phyloP scores from a whole-genome alignment of 352 stramenopile species.

The Phytophthora europaea region DNA sequence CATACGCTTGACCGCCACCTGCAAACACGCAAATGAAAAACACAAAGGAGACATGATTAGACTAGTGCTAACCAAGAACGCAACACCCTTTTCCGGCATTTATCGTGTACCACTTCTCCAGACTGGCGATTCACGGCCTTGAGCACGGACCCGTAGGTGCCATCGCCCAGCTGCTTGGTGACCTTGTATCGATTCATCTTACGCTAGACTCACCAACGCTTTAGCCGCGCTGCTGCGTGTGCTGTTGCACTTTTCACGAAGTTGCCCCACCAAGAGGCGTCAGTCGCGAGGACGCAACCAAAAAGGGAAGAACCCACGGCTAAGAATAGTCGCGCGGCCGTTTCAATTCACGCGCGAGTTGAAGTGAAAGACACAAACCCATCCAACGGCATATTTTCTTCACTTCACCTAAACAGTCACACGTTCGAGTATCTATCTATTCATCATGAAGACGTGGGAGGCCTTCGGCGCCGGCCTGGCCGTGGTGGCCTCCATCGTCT shows the following conservation, averaged over 20 bases:
- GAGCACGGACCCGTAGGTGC: constrained; percentile 96
- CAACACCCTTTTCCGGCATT: no score
- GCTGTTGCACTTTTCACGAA: constrained; percentile 33
- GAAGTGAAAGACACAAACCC: constrained; percentile 7
- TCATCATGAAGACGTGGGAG: constrained; percentile 73
- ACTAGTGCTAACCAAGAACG: neutral
- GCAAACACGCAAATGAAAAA: neutral
- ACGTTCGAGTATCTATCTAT: neutral
- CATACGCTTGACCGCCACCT: constrained; percentile 98
- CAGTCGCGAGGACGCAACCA: constrained; percentile 26
- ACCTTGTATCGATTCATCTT: constrained; percentile 96
- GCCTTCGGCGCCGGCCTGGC: constrained; percentile 85
- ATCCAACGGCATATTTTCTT: neutral
- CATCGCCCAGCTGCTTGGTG: constrained; percentile 96
- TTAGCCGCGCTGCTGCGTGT: neutral
- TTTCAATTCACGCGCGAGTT: constrained; percentile 21
- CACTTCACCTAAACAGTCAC: constrained; percentile 8
- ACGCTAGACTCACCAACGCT: neutral
- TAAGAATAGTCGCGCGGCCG: constrained; percentile 33
- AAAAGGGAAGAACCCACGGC: constrained; percentile 14
- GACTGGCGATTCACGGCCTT: constrained; percentile 95
- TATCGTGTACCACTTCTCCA: constrained; percentile 88
- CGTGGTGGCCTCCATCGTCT: constrained; percentile 84
- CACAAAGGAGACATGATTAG: neutral
- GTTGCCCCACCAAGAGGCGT: constrained; percentile 17